Evolutionary conservation across 2,329 filamentous ascomycete species (phyloP).

Genomic region (Pezicula carpinea): DNA sequence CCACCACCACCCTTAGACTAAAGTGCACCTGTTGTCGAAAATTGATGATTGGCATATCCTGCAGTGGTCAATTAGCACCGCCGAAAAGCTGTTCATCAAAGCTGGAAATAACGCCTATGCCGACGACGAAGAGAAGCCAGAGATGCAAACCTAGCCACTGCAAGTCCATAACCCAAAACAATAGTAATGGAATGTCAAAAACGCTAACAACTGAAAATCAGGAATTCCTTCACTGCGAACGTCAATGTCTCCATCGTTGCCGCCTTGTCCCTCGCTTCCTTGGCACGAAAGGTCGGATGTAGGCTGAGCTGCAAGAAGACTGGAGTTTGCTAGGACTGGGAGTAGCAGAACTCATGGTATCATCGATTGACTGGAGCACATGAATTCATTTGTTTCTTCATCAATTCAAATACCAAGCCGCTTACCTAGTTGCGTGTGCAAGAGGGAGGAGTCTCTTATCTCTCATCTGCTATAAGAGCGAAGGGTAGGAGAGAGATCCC

Average conservation of each 20-base stretch:
- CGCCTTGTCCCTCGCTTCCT: background rate
- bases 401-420: too few relatives aligned
- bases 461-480: too few relatives aligned
- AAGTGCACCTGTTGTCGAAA: background rate
- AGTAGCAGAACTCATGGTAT: conserved; percentile 10
- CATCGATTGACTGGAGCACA: too few relatives aligned
- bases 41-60: background rate
- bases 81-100: conserved; percentile 32
- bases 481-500: too few relatives aligned
- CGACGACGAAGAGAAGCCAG: conserved; percentile 28
- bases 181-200: background rate
- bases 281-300: background rate
- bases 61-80: conserved; percentile 40
- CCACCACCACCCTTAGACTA: background rate
- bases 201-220: conserved; percentile 4
- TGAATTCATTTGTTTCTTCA: too few relatives aligned
- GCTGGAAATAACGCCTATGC: conserved; percentile 37
- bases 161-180: conserved; percentile 15
- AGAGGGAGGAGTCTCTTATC: too few relatives aligned
- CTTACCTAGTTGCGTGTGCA: too few relatives aligned
- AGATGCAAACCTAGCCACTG: conserved; percentile 40
- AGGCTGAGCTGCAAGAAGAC: background rate
- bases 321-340: too few relatives aligned
- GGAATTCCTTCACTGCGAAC: conserved; percentile 50
- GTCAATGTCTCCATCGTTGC: conserved; percentile 52